Conservation (phyloP, 1,139 yeast genomes). For the Blastobotrys niveus region DNA sequence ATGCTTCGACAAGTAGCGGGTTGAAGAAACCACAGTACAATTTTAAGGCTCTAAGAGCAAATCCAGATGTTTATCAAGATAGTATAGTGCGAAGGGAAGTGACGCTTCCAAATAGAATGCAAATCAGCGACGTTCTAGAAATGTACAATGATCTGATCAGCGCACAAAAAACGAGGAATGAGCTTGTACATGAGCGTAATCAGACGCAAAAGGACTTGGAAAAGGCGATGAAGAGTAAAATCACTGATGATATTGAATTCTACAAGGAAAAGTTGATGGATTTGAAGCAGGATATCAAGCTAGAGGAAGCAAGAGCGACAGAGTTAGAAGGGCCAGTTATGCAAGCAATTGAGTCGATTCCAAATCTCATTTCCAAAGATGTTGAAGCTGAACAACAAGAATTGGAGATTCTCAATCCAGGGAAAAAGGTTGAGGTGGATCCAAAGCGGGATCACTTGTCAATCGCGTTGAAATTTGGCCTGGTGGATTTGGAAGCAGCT, state of each 20-base stretch:
- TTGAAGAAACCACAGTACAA: conserved; percentile 43
- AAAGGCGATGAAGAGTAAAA: conserved; percentile 9
- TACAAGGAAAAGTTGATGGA: conserved; percentile 21
- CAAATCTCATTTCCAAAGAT: conserved; percentile 54
- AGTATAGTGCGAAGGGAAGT: conserved; percentile 47
- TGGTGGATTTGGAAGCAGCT: conserved; percentile 69
- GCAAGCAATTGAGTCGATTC: conserved; percentile 48
- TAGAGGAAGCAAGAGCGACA: conserved; percentile 37
- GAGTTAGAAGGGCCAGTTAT: conserved; percentile 38
- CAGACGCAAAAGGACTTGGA: conserved; percentile 21
- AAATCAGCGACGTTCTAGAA: conserved; percentile 35
- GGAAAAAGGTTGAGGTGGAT: conserved; percentile 18
- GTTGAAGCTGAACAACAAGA: conserved; percentile 44
- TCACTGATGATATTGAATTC: conserved; percentile 15
- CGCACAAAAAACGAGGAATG: conserved; percentile 23
- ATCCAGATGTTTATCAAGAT: conserved; percentile 39
- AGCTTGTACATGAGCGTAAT: conserved; percentile 28
- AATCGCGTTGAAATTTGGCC: conserved; percentile 55
- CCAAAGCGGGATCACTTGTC: conserved; percentile 52
- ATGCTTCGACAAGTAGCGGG: conserved; percentile 16
- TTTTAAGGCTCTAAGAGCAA: conserved; percentile 42
- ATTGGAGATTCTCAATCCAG: conserved; percentile 25
- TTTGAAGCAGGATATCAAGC: conserved; percentile 34
- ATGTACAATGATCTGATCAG: conserved; percentile 27
- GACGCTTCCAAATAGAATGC: conserved; percentile 29